Conservation (phyloP, 192 early-diverging fungal species). For the Phycomyces blakesleeanus region DNA sequence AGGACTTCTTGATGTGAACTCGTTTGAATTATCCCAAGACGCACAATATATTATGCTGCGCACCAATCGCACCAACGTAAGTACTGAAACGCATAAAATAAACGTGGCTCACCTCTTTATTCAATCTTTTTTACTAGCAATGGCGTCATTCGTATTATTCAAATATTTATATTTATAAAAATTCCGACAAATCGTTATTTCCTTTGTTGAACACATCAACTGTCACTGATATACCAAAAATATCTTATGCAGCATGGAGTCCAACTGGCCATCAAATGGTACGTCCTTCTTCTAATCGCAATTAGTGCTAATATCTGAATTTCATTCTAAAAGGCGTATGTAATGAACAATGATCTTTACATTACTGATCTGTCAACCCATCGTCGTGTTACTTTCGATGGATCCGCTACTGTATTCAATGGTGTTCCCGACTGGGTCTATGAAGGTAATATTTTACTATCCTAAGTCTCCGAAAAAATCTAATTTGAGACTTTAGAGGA, state of each 20-base stretch:
- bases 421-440: slow-evolving; percentile 98
- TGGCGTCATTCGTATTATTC: slow-evolving; percentile 87
- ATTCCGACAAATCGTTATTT: slow-evolving; percentile 48
- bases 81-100: not conserved
- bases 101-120: not conserved
- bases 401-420: slow-evolving; percentile 78
- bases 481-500: slow-evolving; percentile 59
- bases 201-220: slow-evolving; percentile 50
- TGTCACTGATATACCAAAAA: slow-evolving; percentile 44
- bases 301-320: not conserved
- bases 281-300: not conserved
- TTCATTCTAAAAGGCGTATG: slow-evolving; percentile 70
- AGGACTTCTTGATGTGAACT: slow-evolving; percentile 8
- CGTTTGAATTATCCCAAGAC: slow-evolving; percentile 65
- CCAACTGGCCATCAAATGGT: slow-evolving; percentile 69
- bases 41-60: slow-evolving; percentile 75
- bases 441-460: slow-evolving; percentile 43
- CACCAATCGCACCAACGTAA: slow-evolving; percentile 51
- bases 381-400: slow-evolving; percentile 80
- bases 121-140: slow-evolving; percentile 32
- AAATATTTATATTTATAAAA: slow-evolving; percentile 78
- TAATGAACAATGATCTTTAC: slow-evolving; percentile 86
- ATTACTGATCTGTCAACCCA: slow-evolving; percentile 68
- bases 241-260: slow-evolving; percentile 74
- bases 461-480: not conserved